phyloP scores from a whole-genome alignment of 106 monocot genomes.

The Alisma plantagoaquatica region DNA sequence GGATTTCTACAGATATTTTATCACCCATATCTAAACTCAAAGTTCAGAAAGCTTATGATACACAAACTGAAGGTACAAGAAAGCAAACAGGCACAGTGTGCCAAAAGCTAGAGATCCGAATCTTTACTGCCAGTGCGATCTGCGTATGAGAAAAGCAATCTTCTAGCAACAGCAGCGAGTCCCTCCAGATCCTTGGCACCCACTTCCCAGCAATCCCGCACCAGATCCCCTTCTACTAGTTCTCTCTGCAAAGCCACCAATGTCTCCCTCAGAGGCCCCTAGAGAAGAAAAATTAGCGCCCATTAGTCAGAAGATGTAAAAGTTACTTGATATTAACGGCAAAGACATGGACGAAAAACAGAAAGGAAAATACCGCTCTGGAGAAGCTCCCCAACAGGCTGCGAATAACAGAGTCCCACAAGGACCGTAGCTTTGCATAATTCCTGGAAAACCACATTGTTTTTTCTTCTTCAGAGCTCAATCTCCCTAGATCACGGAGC shows the following conservation, averaged over 20 bases:
- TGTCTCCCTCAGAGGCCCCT: slow-evolving; percentile 71
- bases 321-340: no score
- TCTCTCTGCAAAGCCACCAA: slow-evolving; percentile 59
- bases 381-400: slow-evolving; percentile 38
- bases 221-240: slow-evolving; percentile 61
- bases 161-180: slow-evolving; percentile 30
- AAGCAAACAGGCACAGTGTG: no score
- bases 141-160: slow-evolving; percentile 35
- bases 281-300: neutral
- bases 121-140: no score
- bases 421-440: slow-evolving; percentile 13
- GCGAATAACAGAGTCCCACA: slow-evolving; percentile 20
- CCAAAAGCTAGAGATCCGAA: no score
- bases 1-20: no score
- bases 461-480: slow-evolving; percentile 30
- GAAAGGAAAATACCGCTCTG: slow-evolving; percentile 26
- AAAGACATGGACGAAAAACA: neutral
- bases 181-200: slow-evolving; percentile 67
- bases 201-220: slow-evolving; percentile 67
- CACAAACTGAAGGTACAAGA: no score
- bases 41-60: no score
- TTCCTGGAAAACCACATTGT: slow-evolving; percentile 37
- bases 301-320: no score
- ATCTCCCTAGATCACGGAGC: slow-evolving; percentile 21
- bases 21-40: no score